Base-by-base conservation (phyloP, 441 rosid species). In the Pelargonium hybrid region DNA sequence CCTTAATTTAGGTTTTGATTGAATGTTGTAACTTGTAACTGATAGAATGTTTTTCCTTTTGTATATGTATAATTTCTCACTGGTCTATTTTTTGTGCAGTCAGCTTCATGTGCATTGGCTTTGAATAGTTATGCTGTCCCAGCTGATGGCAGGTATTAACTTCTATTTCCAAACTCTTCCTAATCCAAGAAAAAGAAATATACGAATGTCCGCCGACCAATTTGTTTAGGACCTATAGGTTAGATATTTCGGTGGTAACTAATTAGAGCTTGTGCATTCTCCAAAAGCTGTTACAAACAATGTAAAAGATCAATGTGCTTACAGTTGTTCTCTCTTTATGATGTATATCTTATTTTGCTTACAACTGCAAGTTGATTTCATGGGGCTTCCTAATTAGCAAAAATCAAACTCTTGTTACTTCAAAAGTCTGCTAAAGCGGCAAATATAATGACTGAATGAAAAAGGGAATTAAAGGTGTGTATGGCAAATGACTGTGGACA, bases 71-170 rank as follows among this genome's bases (percentile, higher is more conserved):
- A 7, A 72, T 80, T 48, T 80, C 76, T 67, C 69, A 21, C 70
- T 66, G 37, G 61, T 65, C 64, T 77, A 41, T 75, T 82, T 57
- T 74, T 73, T 82, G 74, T 87, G 87, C 93, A 95, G 99, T 92
- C 99, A 67, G 85, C 98, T 17, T 84, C 98, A 41, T 90, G 92
- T 69, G 84, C 87, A 68, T 85, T 95, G 83, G 98, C 95, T 80
- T 75, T 95, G 83, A 92, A 90, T 85, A 84, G 47, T 83, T 90
- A 82, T 85, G 96, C 96, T 71, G 85, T 85, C 82, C 76, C 95
- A 74, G 71, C 79, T 71, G 99, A 92, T 77, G 85, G 84, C 92
- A 90, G 97, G 98, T 89, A 64, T 67, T 81, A 41, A 62, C 66
- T 74, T 78, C 75, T 66, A 59, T 50, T 52, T 75, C 63, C 62